Conservation (phyloP, 495 filamentous ascomycete species). For the Neurospora africana region DNA sequence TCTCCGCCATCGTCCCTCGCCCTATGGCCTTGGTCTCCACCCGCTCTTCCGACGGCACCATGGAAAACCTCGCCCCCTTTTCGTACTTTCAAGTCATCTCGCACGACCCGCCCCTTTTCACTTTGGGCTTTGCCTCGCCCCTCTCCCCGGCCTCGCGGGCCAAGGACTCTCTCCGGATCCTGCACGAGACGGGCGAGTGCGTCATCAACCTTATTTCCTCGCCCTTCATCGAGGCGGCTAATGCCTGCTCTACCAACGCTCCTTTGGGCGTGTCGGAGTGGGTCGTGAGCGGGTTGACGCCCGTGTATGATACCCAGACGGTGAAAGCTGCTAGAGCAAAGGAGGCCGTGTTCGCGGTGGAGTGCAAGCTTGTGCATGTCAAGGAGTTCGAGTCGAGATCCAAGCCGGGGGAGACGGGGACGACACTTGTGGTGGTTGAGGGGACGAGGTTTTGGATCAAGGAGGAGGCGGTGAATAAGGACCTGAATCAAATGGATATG, state of each 20-base stretch:
- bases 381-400: slow-evolving; percentile 65
- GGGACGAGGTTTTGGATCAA: slow-evolving; percentile 80
- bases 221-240: slow-evolving; percentile 80
- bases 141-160: slow-evolving; percentile 30
- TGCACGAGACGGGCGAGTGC: slow-evolving; percentile 61
- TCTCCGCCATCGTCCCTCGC: slow-evolving; percentile 74
- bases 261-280: slow-evolving; percentile 76
- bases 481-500: slow-evolving; percentile 56
- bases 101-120: slow-evolving; percentile 85
- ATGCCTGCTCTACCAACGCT: slow-evolving; percentile 64
- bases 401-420: slow-evolving; percentile 59
- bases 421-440: slow-evolving; percentile 69
- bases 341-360: slow-evolving; percentile 73
- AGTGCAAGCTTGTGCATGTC: slow-evolving; percentile 62
- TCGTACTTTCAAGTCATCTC: slow-evolving; percentile 73
- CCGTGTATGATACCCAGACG: slow-evolving; percentile 46
- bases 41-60: slow-evolving; percentile 31
- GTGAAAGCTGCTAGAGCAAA: slow-evolving; percentile 65
- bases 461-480: slow-evolving; percentile 78
- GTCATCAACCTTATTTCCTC: slow-evolving; percentile 83
- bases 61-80: slow-evolving; percentile 72
- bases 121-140: slow-evolving; percentile 57
- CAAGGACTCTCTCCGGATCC: slow-evolving; percentile 72
- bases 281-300: slow-evolving; percentile 65
- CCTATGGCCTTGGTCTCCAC: slow-evolving; percentile 54